A percentile compares a stretch with the other conserved stretches of the same genome.
Evolutionary conservation across 2,329 filamentous ascomycete species (phyloP).

Genomic region (Fusarium pseudocircinatum): DNA sequence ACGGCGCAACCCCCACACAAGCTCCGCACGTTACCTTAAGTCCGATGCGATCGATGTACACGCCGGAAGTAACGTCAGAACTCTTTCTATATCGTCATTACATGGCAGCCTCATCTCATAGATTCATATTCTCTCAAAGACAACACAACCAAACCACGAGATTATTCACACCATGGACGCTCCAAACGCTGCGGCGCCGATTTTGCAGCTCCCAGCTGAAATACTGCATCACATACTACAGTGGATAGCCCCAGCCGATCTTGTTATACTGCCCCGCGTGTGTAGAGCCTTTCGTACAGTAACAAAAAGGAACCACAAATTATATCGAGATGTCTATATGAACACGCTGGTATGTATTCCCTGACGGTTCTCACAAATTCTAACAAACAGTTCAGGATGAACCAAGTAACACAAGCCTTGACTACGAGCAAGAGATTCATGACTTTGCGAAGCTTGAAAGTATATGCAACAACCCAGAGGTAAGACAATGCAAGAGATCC

Average conservation of each 20-base stretch:
- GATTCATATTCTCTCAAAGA: not conserved
- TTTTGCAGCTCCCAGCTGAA: slow-evolving; percentile 58
- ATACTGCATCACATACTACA: slow-evolving; percentile 69
- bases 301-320: slow-evolving; percentile 64
- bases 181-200: not conserved
- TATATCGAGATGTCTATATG: slow-evolving; percentile 72
- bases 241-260: slow-evolving; percentile 65
- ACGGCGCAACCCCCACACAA: slow-evolving; percentile 2
- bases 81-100: slow-evolving; percentile 31
- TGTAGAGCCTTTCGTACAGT: slow-evolving; percentile 64
- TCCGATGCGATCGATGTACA: slow-evolving; percentile 7
- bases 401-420: slow-evolving; percentile 48
- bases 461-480: slow-evolving; percentile 51
- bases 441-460: slow-evolving; percentile 55
- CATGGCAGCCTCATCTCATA: slow-evolving; percentile 1
- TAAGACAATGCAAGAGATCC: slow-evolving; percentile 12
- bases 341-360: slow-evolving; percentile 59
- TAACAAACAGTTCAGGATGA: slow-evolving; percentile 43
- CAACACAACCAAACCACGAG: not conserved
- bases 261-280: slow-evolving; percentile 61
- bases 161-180: slow-evolving; percentile 10
- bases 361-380: not conserved
- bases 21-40: slow-evolving; percentile 32
- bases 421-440: slow-evolving; percentile 57
- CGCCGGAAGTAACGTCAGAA: not conserved